A percentile compares a stretch with the other conserved stretches of the same genome.
These are phyloP conservation scores for Haplosporangium gracile DNA, from an alignment of 192 early-diverging fungal genomes.

Conservation along the genomic window DNA sequence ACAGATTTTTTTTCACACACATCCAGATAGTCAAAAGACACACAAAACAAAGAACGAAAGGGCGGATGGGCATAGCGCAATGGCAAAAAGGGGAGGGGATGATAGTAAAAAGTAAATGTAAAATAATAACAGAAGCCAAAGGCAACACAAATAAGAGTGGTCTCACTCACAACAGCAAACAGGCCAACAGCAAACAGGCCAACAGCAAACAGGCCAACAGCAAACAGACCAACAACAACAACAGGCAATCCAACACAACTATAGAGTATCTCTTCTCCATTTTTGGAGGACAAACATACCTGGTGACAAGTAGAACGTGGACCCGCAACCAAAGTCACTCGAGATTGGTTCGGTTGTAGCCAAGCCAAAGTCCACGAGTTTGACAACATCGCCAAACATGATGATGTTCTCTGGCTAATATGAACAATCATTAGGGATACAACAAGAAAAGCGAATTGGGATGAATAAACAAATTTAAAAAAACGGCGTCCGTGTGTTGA, in stretches of 20 bases:
- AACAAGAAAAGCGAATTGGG: background rate
- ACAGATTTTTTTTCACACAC: background rate
- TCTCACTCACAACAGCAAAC: no score
- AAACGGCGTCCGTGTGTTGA: background rate
- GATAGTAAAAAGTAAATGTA: background rate
- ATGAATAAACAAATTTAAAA: background rate
- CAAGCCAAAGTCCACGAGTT: conserved; percentile 96
- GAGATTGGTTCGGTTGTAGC: conserved; percentile 79
- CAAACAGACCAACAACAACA: background rate
- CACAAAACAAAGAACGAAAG: conserved; percentile 1
- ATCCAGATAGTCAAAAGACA: background rate
- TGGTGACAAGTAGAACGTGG: conserved; percentile 69
- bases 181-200: no score
- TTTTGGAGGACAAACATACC: conserved; percentile 44
- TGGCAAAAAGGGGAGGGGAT: background rate
- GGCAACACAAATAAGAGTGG: no score
- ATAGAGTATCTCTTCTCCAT: background rate
- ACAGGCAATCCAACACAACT: background rate
- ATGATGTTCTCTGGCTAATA: conserved; percentile 85
- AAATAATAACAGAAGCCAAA: background rate
- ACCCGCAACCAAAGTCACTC: conserved; percentile 77
- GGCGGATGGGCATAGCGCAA: background rate
- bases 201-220: background rate
- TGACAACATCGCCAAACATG: conserved; percentile 74
- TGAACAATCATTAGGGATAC: background rate